Evolutionary conservation across 169 alveolate species (phyloP).

Genomic region (Babesia bigemina): DNA sequence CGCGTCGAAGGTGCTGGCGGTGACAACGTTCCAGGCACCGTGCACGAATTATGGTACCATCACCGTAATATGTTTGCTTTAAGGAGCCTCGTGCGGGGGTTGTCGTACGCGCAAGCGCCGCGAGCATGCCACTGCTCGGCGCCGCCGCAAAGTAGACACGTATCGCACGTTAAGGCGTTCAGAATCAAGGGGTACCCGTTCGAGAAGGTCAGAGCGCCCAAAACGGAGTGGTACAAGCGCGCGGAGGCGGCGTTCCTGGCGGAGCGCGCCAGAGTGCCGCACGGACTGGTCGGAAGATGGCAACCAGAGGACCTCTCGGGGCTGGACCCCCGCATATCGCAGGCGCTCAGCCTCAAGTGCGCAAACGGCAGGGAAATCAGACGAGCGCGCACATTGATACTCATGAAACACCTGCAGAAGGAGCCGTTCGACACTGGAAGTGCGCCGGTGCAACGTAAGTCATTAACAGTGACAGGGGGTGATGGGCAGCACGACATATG

Average conservation of each 20-base stretch:
- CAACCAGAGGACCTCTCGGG: constrained; percentile 76
- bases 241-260: constrained; percentile 84
- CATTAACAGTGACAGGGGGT: not conserved
- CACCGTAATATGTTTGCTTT: not conserved
- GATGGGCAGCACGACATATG: too few species aligned
- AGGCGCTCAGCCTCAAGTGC: constrained; percentile 72
- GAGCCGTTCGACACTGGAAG: constrained; percentile 83
- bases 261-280: constrained; percentile 81
- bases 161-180: constrained; percentile 80
- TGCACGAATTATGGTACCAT: not conserved
- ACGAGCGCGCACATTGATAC: constrained; percentile 65
- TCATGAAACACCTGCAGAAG: constrained; percentile 77
- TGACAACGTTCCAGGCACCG: not conserved
- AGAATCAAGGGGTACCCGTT: constrained; percentile 83
- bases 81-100: not conserved
- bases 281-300: constrained; percentile 81
- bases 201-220: constrained; percentile 81
- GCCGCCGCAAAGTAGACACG: constrained; percentile 23
- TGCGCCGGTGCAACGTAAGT: constrained; percentile 76
- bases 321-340: constrained; percentile 66
- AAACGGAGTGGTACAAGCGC: constrained; percentile 84
- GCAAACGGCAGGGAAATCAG: constrained; percentile 71
- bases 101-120: constrained; percentile 2
- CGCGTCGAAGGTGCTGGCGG: not conserved
- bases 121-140: constrained; percentile 11